phyloP scores from a whole-genome alignment of 2,329 filamentous ascomycete species.

The Calycina herbarum region DNA sequence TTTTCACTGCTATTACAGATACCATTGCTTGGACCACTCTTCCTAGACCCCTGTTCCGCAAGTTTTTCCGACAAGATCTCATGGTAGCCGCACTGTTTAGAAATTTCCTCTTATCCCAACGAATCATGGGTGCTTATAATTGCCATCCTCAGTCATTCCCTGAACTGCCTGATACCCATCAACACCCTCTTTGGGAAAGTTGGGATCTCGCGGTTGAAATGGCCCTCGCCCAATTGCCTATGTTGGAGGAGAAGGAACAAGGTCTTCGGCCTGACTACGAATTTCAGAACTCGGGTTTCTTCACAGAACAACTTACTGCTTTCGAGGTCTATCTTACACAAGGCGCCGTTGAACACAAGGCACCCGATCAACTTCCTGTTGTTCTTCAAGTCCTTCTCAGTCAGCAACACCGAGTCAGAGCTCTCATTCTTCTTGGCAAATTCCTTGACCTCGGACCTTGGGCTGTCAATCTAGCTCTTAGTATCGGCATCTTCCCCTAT shows the following conservation, averaged over 20 bases:
- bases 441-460: conserved; percentile 95
- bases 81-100: conserved; percentile 99
- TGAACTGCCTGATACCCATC: conserved; percentile 87
- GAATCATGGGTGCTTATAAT: conserved; percentile 94
- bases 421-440: conserved; percentile 85
- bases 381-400: conserved; percentile 94
- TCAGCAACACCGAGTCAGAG: conserved; percentile 88
- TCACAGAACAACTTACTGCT: conserved; percentile 93
- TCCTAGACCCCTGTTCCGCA: conserved; percentile 87
- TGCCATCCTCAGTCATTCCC: conserved; percentile 94
- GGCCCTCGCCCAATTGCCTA: conserved; percentile 84
- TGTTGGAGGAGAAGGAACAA: conserved; percentile 75
- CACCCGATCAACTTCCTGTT: conserved; percentile 92
- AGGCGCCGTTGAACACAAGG: conserved; percentile 79
- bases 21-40: conserved; percentile 98
- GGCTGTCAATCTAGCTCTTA: conserved; percentile 97
- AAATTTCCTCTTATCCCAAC: conserved; percentile 91
- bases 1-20: conserved; percentile 97
- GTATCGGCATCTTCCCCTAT: conserved; percentile 98
- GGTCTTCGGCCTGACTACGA: conserved; percentile 69
- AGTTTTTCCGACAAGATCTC: conserved; percentile 93
- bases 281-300: conserved; percentile 93
- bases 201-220: conserved; percentile 98
- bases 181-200: conserved; percentile 93
- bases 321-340: conserved; percentile 93